Base-by-base conservation (phyloP, 2,329 filamentous ascomycete species). In the Monilinia laxa region DNA sequence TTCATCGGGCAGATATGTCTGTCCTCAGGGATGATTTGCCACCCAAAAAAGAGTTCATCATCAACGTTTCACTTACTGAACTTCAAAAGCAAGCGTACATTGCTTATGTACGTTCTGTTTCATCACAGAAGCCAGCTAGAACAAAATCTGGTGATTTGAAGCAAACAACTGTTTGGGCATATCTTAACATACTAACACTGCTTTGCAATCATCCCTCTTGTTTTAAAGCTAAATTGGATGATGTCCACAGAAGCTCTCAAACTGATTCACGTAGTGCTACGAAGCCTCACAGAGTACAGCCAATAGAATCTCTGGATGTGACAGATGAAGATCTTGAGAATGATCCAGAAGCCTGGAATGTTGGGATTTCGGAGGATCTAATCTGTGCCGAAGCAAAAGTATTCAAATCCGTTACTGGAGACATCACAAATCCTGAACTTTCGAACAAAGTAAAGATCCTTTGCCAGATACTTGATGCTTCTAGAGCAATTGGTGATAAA, bases 31-130 rank as follows among this genome's bases (percentile, higher is more conserved):
- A 87, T 16, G 85, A 88, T 51, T 80, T 97, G 54, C 91, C 90
- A 3, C 80, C 81, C 0, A 97, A 97, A 76, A 85, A 84, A 10
- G 93, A 97, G 74, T 97, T 94, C 74, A 85, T 96, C 40, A 84
- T 97, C 64, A 90, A 84, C 3, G 81, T 97, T 7, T 85, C 89
- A 9, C 80, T 95, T 14, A 91, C 90, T 0, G 72, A 79, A 0
- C 58, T 90, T 1, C 93, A 97, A 76, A 78, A 77, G 54, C 73
- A 79, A 2, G 82, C 88, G 0, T 97, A 97, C 76, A 70, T 71
- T 57, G 74, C 79, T 18, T 87, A 83, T 71, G 79, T 86, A 5
- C 68, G 75, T 28, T 77, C 76, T 52, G 75, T 84, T 71, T 62
- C 69, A 28, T 62, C 20, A 58, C 55, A 25, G 69, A 69, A 20